A percentile compares a stretch with the other conserved stretches of the same genome.
phyloP scores from a whole-genome alignment of 176 grass and related monocot species.

The Hordeum marinum region DNA sequence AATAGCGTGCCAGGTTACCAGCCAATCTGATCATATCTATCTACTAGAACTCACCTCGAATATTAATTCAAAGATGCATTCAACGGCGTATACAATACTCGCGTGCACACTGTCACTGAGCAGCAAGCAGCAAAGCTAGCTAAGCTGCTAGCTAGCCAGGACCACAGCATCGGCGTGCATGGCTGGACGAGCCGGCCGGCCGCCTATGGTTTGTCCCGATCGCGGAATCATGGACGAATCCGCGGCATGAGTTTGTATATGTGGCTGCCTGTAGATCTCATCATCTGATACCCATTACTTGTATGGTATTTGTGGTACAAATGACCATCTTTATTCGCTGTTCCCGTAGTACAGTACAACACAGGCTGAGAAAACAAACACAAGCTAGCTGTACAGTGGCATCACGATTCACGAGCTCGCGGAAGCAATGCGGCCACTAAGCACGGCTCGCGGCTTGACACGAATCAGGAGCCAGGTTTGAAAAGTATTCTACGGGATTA shows the following conservation, averaged over 20 bases:
- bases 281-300: background rate
- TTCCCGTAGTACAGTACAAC: constrained; percentile 25
- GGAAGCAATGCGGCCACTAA: background rate
- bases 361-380: constrained; percentile 24
- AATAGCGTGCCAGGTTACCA: background rate
- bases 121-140: background rate
- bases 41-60: background rate
- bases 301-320: background rate
- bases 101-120: background rate
- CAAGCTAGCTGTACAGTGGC: background rate
- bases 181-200: background rate
- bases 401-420: constrained; percentile 18
- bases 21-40: constrained; percentile 25
- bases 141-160: background rate
- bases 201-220: constrained; percentile 22
- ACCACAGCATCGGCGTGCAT: constrained; percentile 32
- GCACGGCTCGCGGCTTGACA: constrained; percentile 10
- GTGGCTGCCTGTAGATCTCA: constrained; percentile 26
- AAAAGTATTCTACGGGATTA: background rate
- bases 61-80: constrained; percentile 21
- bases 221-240: constrained; percentile 22
- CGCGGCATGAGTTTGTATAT: background rate
- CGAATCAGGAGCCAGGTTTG: constrained; percentile 7
- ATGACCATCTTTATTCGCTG: constrained; percentile 17
- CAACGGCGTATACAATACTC: constrained; percentile 18